Evolutionary conservation across 257 asterid species (phyloP).

Genomic region (Sherardia arvensis): DNA sequence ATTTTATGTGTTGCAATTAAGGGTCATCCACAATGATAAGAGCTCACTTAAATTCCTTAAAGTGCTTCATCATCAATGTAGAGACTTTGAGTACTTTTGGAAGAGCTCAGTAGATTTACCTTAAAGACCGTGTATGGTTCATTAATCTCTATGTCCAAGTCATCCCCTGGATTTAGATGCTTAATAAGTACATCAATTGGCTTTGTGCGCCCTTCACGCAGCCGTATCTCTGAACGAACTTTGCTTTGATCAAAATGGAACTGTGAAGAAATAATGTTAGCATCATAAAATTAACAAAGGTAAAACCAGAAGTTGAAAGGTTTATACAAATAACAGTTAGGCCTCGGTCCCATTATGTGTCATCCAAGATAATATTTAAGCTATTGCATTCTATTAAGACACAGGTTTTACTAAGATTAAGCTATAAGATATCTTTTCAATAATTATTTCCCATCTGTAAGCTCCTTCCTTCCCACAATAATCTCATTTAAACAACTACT

Average conservation of each 20-base stretch:
- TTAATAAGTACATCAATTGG: conserved; percentile 85
- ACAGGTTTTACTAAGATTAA: no score
- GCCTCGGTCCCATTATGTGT: neutral
- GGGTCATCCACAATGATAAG: neutral
- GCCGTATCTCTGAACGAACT: conserved; percentile 80
- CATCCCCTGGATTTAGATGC: conserved; percentile 84
- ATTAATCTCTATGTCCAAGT: conserved; percentile 65
- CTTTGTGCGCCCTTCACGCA: conserved; percentile 87
- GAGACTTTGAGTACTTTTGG: neutral
- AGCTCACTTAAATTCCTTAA: neutral
- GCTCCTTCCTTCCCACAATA: neutral
- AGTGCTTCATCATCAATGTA: neutral
- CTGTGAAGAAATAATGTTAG: conserved; percentile 32
- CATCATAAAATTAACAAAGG: conserved; percentile 6
- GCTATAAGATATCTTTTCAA: neutral
- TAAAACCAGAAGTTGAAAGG: conserved; percentile 15
- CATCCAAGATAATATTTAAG: neutral
- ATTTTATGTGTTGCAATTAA: neutral
- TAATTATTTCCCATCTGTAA: neutral
- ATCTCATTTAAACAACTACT: neutral
- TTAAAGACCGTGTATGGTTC: conserved; percentile 89
- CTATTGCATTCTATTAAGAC: neutral
- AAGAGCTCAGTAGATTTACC: conserved; percentile 29
- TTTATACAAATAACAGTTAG: neutral
- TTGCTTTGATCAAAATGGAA: conserved; percentile 97